Evolutionary conservation across 2,329 filamentous ascomycete genomes (phyloP), one percentile per base, ranked within the genome.

Genomic region (Akanthomyces muscarius): DNA sequence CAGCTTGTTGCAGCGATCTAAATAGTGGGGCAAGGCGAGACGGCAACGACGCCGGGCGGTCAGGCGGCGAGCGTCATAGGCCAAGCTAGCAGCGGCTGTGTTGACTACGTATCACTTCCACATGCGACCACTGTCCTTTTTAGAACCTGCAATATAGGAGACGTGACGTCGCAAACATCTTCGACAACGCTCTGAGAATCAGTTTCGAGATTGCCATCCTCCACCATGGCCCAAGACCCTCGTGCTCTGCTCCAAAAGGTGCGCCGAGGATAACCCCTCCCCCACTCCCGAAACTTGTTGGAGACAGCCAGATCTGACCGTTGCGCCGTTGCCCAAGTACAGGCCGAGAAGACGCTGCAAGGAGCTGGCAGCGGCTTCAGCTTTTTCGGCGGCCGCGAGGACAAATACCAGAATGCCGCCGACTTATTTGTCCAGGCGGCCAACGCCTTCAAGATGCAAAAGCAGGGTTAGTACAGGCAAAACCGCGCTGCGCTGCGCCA

Each of bases 381-480:
- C 75, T 87, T 97, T 77, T 97, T 99, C 70, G 91, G 92, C 50
- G 91, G 91, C 52, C 85, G 88, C 64, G 85, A 90, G 71, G 92
- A 97, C 67, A 98, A 97, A 77, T 93, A 91, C 73, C 90, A 96
- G 78, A 87, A 88, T 78, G 94, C 94, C 16, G 91, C 90, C 66
- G 92, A 97, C 69, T 81, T 95, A 67, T 98, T 92, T 73, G 87
- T 86, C 65, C 88, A 96, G 75, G 94, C 94, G 47, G 95, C 89
- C 66, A 97, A 97, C 80, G 91, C 91, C 64, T 98, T 96, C 76
- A 86, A 91, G 72, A 87, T 96, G 81, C 89, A 95, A 77, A 91
- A 91, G 75, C 86, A 89, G 79, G 89, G 91, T 94, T 80, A 69
- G 81, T 73, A 25, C 33, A 28, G 41, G 38, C 33, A 4, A 42